Conservation (phyloP, 257 asterid genomes). For the Buddleja alternifolia region DNA sequence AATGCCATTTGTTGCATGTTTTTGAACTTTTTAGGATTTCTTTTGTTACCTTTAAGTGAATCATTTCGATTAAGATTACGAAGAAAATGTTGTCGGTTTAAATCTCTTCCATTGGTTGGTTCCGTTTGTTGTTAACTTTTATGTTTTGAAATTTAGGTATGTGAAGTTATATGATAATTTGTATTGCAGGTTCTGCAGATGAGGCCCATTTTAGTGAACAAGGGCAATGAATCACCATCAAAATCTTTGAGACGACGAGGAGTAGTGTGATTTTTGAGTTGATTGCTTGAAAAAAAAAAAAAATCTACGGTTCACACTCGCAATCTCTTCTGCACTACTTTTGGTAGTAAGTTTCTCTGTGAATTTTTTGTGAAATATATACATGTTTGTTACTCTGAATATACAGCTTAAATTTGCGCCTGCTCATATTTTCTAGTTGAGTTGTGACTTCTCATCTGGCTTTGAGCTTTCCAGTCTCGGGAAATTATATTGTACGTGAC, state of each 20-base stretch:
- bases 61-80: neutral
- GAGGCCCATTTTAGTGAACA: constrained; percentile 29
- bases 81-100: neutral
- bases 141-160: neutral
- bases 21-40: neutral
- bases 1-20: neutral
- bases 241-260: neutral
- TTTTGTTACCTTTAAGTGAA: neutral
- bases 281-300: neutral
- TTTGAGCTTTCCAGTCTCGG: too few species aligned
- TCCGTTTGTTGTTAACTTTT: too few species aligned
- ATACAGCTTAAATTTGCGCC: neutral
- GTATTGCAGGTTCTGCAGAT: constrained; percentile 20
- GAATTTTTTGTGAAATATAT: neutral
- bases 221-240: constrained; percentile 9
- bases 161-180: neutral
- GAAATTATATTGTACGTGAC: too few species aligned
- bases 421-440: too few species aligned
- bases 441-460: too few species aligned
- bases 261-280: neutral
- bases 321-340: too few species aligned
- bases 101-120: too few species aligned
- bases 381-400: neutral
- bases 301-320: neutral
- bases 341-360: neutral